Evolutionary conservation across 164 flowering plant genomes (phyloP), one percentile per base, ranked within the genome.

Genomic region (Piper betle): DNA sequence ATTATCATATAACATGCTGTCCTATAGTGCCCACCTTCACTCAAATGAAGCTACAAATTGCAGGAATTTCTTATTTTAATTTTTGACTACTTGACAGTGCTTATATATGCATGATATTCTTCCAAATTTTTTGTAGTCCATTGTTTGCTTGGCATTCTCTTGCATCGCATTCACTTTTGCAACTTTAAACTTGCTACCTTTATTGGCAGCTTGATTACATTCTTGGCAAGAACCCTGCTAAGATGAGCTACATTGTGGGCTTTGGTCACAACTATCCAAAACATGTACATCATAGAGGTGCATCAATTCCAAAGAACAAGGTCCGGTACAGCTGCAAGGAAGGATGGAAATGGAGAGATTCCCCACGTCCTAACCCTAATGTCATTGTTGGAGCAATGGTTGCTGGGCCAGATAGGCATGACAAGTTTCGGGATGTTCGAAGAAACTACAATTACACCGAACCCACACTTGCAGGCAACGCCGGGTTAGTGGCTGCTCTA

Each of bases 331-430:
- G 71, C 71, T 92, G 98, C 57, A 89, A 83, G 74, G 97, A 96
- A 68, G 98, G 98, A 65, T 85, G 94, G 94, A 87, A 84, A 60
- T 92, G 91, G 93, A 87, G 96, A 76, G 95, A 89, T 78, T 67
- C 73, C 7, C 20, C 64, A 19, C 90, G 79, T 70, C 81, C 96
- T 16, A 86, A 92, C 64, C 96, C 97, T 9, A 87, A 92, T 68
- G 81, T 85, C 17, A 17, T 92, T 18, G 81, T 79, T n/a, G 98
- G 98, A 64, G 98, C 98, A 56, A 87, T 92, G 98, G 98, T 92
- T 64, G 97, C 93, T 6, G 98, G 98, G 25, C 98, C 97, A 8
- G 97, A 89, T 72, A 81, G 66, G 70, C 84, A 76, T 62, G 98
- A 92, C 57, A 91, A 87, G 12, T 92, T 92, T 74, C 89, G 62